Conservation (phyloP, 345 rosid genomes). For the Eucalyptus regnans region DNA sequence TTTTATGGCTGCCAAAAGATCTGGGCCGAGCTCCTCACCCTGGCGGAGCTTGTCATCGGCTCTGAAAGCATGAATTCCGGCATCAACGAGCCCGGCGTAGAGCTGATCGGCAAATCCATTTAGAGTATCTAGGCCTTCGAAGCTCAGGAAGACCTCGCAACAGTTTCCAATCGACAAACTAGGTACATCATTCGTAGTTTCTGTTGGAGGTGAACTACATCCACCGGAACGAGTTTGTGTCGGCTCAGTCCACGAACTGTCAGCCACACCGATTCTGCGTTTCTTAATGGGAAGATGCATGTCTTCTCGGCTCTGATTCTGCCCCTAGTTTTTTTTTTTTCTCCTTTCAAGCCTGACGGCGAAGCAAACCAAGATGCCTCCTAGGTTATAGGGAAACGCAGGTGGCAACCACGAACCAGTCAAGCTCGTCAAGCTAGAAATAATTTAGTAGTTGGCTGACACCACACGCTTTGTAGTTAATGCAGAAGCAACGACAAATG, state of each 20-base stretch:
- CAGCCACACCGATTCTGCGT: background rate
- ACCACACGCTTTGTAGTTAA: background rate
- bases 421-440: background rate
- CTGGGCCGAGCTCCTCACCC: background rate
- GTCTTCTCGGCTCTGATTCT: background rate
- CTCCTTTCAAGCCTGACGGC: background rate
- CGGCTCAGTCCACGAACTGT: background rate
- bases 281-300: background rate
- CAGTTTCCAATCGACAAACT: background rate
- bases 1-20: background rate
- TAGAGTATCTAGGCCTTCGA: background rate
- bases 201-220: background rate
- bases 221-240: background rate
- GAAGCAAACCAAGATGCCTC: background rate
- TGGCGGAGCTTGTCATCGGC: background rate
- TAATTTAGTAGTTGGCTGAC: background rate
- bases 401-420: background rate
- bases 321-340: background rate
- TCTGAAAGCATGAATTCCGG: background rate
- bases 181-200: background rate
- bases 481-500: background rate
- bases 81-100: background rate
- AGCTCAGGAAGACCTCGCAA: background rate
- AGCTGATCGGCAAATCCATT: background rate
- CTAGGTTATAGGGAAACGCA: background rate